Percentiles rank a stretch among this genome's conserved stretches.
These are phyloP conservation scores for Asterochloris sp. DNA, from an alignment of 139 green algal species.

Conservation along the genomic window DNA sequence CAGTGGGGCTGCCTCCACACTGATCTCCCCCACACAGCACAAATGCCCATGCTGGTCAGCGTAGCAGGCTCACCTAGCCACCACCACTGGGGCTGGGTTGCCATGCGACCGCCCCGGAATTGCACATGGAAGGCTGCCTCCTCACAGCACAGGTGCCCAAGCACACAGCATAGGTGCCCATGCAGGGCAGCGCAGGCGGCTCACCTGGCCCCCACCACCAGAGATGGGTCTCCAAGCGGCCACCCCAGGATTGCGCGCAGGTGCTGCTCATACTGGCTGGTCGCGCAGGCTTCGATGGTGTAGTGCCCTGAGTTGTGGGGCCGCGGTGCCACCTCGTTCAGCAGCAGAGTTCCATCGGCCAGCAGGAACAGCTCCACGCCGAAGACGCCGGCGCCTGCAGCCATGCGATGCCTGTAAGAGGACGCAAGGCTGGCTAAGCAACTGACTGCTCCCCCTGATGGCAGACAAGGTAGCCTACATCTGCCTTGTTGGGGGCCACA, in stretches of 20 bases:
- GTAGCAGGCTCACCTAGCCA: neutral
- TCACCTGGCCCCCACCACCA: conserved; percentile 38
- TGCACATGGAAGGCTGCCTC: no score
- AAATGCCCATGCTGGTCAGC: no score
- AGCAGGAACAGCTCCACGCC: conserved; percentile 97
- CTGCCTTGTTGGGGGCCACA: no score
- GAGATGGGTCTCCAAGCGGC: conserved; percentile 83
- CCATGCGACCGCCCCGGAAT: conserved; percentile 94
- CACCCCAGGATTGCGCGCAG: conserved; percentile 92
- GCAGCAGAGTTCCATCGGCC: conserved; percentile 68
- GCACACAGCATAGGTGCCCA: no score
- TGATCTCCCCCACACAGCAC: no score
- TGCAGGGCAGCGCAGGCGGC: no score
- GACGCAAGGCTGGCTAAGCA: no score
- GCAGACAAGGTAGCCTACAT: no score
- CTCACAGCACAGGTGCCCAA: no score
- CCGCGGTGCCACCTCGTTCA: conserved; percentile 96
- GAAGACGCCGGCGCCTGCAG: conserved; percentile 91
- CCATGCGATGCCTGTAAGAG: no score
- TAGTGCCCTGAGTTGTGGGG: conserved; percentile 99
- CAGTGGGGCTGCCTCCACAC: no score
- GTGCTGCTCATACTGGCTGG: conserved; percentile 93
- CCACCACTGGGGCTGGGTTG: conserved; percentile 61
- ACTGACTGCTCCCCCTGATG: no score
- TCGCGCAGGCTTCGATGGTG: conserved; percentile 92